Conservation (phyloP, 2,329 filamentous ascomycete species). For the Colletotrichum cereale region DNA sequence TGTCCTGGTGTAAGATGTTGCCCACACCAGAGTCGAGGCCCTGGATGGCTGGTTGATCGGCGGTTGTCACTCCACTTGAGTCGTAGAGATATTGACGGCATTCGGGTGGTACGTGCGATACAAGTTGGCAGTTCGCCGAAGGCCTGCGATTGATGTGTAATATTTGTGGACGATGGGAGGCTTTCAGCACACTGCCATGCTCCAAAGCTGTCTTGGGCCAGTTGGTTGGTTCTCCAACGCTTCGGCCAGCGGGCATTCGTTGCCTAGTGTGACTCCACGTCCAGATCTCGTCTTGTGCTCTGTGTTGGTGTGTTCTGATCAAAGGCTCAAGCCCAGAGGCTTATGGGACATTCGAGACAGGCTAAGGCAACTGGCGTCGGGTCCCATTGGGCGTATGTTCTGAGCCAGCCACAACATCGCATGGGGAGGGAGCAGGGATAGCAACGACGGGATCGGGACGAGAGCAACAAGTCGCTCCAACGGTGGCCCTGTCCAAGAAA, state of each 20-base stretch:
- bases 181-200: not conserved
- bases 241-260: not conserved
- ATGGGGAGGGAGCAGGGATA: conserved; percentile 36
- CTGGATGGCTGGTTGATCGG: conserved; percentile 15
- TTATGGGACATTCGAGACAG: conserved; percentile 35
- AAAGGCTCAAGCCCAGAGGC: conserved; percentile 35
- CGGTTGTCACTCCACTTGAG: conserved; percentile 20
- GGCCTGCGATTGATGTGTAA: not conserved
- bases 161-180: not conserved
- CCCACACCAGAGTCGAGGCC: not conserved
- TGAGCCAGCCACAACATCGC: conserved; percentile 18
- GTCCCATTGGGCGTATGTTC: conserved; percentile 34
- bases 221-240: not conserved
- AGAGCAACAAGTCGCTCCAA: conserved; percentile 7
- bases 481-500: conserved; percentile 12
- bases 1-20: not conserved
- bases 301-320: conserved; percentile 36
- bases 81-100: conserved; percentile 23
- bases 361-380: conserved; percentile 20
- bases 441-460: conserved; percentile 21
- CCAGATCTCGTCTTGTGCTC: conserved; percentile 19
- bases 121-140: not conserved
- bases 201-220: not conserved
- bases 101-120: not conserved
- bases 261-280: not conserved